These are phyloP conservation scores for Gremmenia infestans DNA, from an alignment of 2,329 filamentous ascomycete genomes.

Conservation along the genomic window DNA sequence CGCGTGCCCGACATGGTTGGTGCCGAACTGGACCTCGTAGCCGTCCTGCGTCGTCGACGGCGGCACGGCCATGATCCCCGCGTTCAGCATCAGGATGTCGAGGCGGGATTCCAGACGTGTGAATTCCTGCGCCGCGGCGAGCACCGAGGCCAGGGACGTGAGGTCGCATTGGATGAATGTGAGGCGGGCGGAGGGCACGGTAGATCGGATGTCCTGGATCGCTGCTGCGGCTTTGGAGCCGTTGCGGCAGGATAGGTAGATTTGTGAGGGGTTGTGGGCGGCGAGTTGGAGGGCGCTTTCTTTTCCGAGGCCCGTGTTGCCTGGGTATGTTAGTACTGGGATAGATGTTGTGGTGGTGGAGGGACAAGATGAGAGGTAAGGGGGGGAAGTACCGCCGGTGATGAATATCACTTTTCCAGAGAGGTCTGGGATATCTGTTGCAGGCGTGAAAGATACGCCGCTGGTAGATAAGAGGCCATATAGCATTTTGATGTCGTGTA, in stretches of 20 bases:
- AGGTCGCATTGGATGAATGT: constrained; percentile 35
- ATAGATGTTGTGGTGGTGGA: neutral
- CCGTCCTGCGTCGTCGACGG: constrained; percentile 38
- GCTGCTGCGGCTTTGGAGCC: constrained; percentile 31
- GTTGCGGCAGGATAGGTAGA: constrained; percentile 36
- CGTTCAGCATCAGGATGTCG: constrained; percentile 43
- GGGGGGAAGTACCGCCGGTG: constrained; percentile 33
- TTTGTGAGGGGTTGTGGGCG: constrained; percentile 34
- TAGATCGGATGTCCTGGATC: constrained; percentile 7
- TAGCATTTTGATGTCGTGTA: too few species aligned
- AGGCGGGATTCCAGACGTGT: constrained; percentile 32
- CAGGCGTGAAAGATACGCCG: neutral
- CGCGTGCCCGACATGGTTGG: constrained; percentile 45
- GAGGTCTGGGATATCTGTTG: constrained; percentile 33
- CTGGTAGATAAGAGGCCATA: too few species aligned
- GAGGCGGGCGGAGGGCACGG: constrained; percentile 5
- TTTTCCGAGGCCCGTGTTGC: constrained; percentile 43
- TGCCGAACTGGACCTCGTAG: constrained; percentile 45
- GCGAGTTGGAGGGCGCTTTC: constrained; percentile 36
- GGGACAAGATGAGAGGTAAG: neutral
- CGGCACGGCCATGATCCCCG: constrained; percentile 39
- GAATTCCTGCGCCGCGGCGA: constrained; percentile 37
- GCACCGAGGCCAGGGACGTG: constrained; percentile 39
- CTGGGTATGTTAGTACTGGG: constrained; percentile 6
- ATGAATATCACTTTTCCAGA: constrained; percentile 40